Base-by-base conservation (phyloP, 305 asterid genomes). In the Euphrasia arctica region DNA sequence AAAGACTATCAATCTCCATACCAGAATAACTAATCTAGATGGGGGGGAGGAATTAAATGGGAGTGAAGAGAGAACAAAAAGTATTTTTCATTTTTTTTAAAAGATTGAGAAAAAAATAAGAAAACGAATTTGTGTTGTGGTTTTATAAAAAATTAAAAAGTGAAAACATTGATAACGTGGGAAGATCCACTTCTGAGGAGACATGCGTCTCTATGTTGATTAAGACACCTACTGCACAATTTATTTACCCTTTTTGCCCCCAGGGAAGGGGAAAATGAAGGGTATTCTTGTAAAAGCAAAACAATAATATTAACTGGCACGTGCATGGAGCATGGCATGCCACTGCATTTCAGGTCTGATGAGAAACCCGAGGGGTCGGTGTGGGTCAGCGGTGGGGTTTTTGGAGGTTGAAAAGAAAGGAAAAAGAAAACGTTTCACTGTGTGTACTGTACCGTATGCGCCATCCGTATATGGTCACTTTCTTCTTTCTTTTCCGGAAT, bases 141-240 rank as follows among this genome's bases (percentile, higher is more conserved):
- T 25, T 0, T 0, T 25, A 25, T 25, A 25, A 25, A 25, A 25
- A 25, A 25, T 25, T 25, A 68, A 32, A 69, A 34, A 60, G 70
- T 69, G 75, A 58, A 45, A 71, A 80, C 84, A 84, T 73, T 79
- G 75, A 79, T 79, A 90, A 82, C 97, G 89, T 90, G 93, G 76
- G 95, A 81, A 84, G 90, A 84, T 79, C 95, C 87, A 79, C 93
- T 86, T 82, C 80, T 11, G 85, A 78, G 95, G 92, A 84, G 93
- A 88, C 96, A 85, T 74, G 75, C 72, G 80, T 81, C 83, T 69
- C 75, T 71, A 75, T 60, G 29, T 61, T 78, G 84, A 82, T 78
- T 75, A 67, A 59, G 90, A 80, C 84, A n/a, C 70, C 43, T 51
- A 54, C 6, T 62, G 57, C 65, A 55, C 15, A 57, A 2, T 66